Evolutionary conservation across 495 filamentous ascomycete species (phyloP), one percentile per base, ranked within the genome.

Genomic region (Penicillium tannophilum): DNA sequence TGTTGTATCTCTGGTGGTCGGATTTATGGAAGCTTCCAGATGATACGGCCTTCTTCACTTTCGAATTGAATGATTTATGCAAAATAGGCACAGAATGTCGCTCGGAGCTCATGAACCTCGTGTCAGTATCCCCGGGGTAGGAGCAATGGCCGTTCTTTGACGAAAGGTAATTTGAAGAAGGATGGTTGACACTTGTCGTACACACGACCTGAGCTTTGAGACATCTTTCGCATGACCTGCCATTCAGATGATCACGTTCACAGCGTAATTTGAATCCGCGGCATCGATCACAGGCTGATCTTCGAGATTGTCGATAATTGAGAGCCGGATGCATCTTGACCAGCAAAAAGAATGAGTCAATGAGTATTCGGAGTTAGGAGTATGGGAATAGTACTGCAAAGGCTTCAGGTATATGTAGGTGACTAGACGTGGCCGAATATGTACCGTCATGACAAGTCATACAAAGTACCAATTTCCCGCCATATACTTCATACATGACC

Each of bases 201-300:
- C 67, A 70, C 14, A 58, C 33, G 14, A 66, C 65, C 28, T 70
- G 67, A 24, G 67, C 67, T 43, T 70, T 70, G 31, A 70, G 60
- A 41, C 67, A 70, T 19, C 67, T 59, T 30, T 70, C 67, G 23
- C 67, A 70, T 23, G 67, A 68, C 56, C 60, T 61, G 30, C 65
- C 63, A 54, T 59, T 61, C 19, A 66, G 46, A 42, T 66, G 63
- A 67, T 67, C 71, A 8, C 75, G 66, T 23, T 75, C 56, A 60
- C 75, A 78, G 17, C 73, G 68, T 12, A 77, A 54, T 54, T 77
- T 78, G 31, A 73, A 71, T 12, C 68, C 71, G n/a, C 73, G 72
- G 46, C 74, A 78, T n/a, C 73, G 65, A 63, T 78, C 74, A 31
- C 74, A 78, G 19, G 75, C 75, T 3, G 72, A 78, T 9, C 75